phyloP scores from a whole-genome alignment of 2,329 filamentous ascomycete species.

The Fusarium graminum region DNA sequence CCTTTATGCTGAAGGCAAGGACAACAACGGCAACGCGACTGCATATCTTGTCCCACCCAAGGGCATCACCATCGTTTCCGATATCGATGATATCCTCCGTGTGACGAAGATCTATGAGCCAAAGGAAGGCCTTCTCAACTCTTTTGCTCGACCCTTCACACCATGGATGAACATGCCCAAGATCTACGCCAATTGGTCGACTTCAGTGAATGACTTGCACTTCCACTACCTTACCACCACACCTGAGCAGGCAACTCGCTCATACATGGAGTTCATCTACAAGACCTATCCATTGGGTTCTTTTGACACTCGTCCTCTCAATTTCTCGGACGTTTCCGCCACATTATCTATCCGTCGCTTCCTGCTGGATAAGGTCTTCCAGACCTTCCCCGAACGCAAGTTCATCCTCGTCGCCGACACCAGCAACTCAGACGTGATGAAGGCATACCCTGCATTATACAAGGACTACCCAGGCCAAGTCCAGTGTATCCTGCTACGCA shows the following conservation, averaged over 20 bases:
- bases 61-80: conserved; percentile 79
- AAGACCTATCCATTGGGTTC: conserved; percentile 81
- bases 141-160: conserved; percentile 77
- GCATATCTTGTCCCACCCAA: conserved; percentile 79
- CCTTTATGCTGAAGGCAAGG: conserved; percentile 73
- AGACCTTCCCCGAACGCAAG: conserved; percentile 79
- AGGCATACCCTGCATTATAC: conserved; percentile 70
- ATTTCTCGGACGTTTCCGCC: conserved; percentile 81
- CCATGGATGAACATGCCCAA: conserved; percentile 85
- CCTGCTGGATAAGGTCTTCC: conserved; percentile 78
- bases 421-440: conserved; percentile 82
- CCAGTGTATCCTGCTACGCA: conserved; percentile 82
- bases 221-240: conserved; percentile 88
- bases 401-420: conserved; percentile 84
- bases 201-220: conserved; percentile 74
- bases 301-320: conserved; percentile 82
- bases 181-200: conserved; percentile 81
- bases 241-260: conserved; percentile 80
- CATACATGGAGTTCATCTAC: conserved; percentile 86
- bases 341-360: conserved; percentile 78
- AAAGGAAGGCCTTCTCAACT: conserved; percentile 79
- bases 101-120: conserved; percentile 85
- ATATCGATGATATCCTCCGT: conserved; percentile 85
- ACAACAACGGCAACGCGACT: conserved; percentile 76
- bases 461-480: conserved; percentile 77